Conservation (phyloP, 208 protist species). For the Acanthamoeba sp. region DNA sequence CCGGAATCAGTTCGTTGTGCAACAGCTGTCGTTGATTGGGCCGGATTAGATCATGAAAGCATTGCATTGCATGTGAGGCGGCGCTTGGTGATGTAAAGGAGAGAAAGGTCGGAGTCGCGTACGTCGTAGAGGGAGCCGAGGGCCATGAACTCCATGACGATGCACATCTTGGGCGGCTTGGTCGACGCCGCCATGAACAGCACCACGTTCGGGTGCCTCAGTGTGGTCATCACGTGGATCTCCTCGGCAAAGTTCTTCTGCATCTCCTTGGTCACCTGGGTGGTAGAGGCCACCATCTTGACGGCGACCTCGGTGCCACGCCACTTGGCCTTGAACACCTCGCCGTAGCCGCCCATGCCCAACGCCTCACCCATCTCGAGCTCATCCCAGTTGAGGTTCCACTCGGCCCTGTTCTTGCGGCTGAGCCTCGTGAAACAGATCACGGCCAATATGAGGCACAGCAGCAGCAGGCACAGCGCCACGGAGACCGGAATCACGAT, state of each 20-base stretch:
- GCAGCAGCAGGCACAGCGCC: conserved; percentile 39
- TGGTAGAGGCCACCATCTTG: conserved; percentile 50
- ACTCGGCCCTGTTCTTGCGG: conserved; percentile 27
- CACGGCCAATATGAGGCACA: conserved; percentile 49
- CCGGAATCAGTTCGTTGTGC: not conserved
- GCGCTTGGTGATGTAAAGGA: not conserved
- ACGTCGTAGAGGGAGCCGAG: conserved; percentile 7
- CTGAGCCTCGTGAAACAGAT: not conserved
- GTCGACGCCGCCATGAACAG: conserved; percentile 47
- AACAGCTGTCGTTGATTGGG: not conserved
- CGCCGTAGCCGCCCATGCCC: conserved; percentile 51
- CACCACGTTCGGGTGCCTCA: conserved; percentile 32
- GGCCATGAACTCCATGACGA: conserved; percentile 38
- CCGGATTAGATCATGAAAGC: no score
- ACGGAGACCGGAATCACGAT: conserved; percentile 42
- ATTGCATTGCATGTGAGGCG: no score
- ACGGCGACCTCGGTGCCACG: conserved; percentile 69
- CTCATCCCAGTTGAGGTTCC: conserved; percentile 72
- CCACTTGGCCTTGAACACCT: conserved; percentile 74
- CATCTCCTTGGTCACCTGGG: conserved; percentile 63
- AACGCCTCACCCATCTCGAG: conserved; percentile 60
- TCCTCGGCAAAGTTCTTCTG: conserved; percentile 60
- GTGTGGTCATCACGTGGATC: conserved; percentile 15
- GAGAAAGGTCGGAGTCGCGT: not conserved
- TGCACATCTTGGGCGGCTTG: conserved; percentile 56